A percentile compares a stretch with the other conserved stretches of the same genome.
Conservation (phyloP, 768 basidiomycete genomes). For the Tricholoma matsutake region DNA sequence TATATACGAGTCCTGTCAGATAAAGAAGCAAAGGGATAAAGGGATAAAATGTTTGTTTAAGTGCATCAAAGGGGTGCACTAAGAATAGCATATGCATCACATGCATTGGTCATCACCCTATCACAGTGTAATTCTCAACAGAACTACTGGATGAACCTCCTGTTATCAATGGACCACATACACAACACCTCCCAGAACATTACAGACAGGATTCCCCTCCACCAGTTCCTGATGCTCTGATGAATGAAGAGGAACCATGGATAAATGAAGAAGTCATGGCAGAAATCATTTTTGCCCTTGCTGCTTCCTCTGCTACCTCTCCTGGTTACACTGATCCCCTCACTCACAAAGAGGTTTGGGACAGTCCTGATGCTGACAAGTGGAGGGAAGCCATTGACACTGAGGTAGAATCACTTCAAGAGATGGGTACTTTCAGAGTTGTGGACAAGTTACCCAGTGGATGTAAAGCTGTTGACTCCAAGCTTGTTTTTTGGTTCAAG, state of each 20-base stretch:
- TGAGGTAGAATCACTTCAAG: not conserved
- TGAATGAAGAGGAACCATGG: not conserved
- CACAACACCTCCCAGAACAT: not conserved
- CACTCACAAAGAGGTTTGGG: too few relatives aligned
- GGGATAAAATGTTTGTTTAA: too few relatives aligned
- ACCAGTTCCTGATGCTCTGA: not conserved
- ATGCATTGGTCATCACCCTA: too few relatives aligned
- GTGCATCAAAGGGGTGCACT: too few relatives aligned
- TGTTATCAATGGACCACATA: not conserved
- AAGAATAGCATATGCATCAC: too few relatives aligned
- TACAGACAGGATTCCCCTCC: not conserved
- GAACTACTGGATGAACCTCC: not conserved
- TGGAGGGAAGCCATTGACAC: not conserved
- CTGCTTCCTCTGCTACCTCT: not conserved
- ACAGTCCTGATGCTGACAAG: not conserved
- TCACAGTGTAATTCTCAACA: too few relatives aligned
- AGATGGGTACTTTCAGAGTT: not conserved
- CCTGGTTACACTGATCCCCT: not conserved
- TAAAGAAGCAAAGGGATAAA: too few relatives aligned
- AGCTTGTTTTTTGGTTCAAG: not conserved
- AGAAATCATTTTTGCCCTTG: not conserved
- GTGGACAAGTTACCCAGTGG: not conserved
- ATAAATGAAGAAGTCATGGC: not conserved
- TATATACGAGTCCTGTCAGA: too few relatives aligned
- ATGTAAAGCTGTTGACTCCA: not conserved